These are phyloP conservation scores for Pseudocercospora macadamiae DNA, from an alignment of 2,329 filamentous ascomycete genomes.

Conservation along the genomic window DNA sequence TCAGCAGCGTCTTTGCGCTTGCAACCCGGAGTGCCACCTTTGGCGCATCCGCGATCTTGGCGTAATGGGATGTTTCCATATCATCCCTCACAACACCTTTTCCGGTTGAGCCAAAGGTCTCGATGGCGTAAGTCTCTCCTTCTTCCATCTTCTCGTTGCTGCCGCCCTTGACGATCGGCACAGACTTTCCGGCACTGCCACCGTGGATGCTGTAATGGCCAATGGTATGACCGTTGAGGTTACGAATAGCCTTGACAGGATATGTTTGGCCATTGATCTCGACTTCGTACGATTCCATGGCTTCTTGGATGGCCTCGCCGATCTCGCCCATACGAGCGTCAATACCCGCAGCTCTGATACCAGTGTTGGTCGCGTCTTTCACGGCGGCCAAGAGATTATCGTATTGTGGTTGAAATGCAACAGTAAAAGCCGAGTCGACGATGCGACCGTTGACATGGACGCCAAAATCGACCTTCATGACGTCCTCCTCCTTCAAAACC, in stretches of 20 bases:
- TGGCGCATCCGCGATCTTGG: constrained; percentile 40
- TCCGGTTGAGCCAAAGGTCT: constrained; percentile 61
- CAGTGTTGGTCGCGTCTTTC: constrained; percentile 71
- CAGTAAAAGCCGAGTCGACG: constrained; percentile 79
- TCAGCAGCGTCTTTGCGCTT: constrained; percentile 60
- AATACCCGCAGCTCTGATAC: constrained; percentile 56
- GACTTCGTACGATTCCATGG: constrained; percentile 65
- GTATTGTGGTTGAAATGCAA: constrained; percentile 74
- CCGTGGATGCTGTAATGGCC: constrained; percentile 59
- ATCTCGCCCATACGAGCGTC: constrained; percentile 60
- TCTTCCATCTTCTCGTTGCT: constrained; percentile 60
- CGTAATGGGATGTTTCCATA: constrained; percentile 44
- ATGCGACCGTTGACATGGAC: constrained; percentile 80
- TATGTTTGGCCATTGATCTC: constrained; percentile 56
- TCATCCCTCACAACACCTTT: constrained; percentile 54
- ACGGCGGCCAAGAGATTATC: constrained; percentile 75
- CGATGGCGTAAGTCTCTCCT: constrained; percentile 61
- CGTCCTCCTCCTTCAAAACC: constrained; percentile 72
- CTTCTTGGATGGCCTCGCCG: constrained; percentile 61
- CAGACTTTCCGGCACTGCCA: constrained; percentile 55
- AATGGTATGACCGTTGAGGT: constrained; percentile 60
- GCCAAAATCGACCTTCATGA: constrained; percentile 82
- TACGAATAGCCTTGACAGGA: constrained; percentile 60
- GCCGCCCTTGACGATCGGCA: constrained; percentile 58
- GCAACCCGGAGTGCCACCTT: constrained; percentile 48